Base-by-base conservation (phyloP, 345 rosid species). In the Excoecaria agallocha region DNA sequence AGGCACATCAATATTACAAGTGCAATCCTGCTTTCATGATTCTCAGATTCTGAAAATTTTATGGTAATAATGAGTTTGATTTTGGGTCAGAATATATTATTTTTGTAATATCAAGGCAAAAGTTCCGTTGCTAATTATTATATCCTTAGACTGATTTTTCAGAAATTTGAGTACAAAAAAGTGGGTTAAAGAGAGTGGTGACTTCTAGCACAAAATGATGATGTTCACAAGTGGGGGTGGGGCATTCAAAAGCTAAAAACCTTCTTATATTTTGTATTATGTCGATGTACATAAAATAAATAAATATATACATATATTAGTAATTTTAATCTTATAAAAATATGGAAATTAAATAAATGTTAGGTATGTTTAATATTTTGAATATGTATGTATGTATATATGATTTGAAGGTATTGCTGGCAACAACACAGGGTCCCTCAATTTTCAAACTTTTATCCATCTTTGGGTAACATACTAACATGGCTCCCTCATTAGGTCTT, bases 221-320 rank as follows among this genome's bases (percentile, higher is more conserved):
- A 74, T 84, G 89, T 85, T 87, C 85, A 62, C 90, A 84, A 87
- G 89, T 86, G 86, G n/a, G n/a, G n/a, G n/a, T n/a, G n/a, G 90
- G 78, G 83, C 7, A 55, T 70, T 76, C 77, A 70, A 80, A 87
- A 75, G 84, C 37, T 70, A 71, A 74, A 76, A 55, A 43, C 30
- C 85, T n/a, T 83, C 73, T 78, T 74, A 15, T 67, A 67, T 50
- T 50, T 43, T 61, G 48, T 37, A 48, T 30, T 30, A 30, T 30
- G 30, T 1, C 30, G 30, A 30, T 30, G 30, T 30, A n/a, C n/a
- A n/a, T n/a, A n/a, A n/a, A n/a, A n/a, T n/a, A n/a, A n/a, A n/a
- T n/a, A n/a, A 30, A 30, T 1, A 2, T 0, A 30, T 30, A 30
- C 2, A 30, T 30, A 30, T 30, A n/a, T n/a, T n/a, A n/a, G n/a